A percentile compares a stretch with the other conserved stretches of the same genome.
These are phyloP conservation scores for Talaromyces sp. DNA, from an alignment of 2,329 filamentous ascomycete species.

Conservation along the genomic window DNA sequence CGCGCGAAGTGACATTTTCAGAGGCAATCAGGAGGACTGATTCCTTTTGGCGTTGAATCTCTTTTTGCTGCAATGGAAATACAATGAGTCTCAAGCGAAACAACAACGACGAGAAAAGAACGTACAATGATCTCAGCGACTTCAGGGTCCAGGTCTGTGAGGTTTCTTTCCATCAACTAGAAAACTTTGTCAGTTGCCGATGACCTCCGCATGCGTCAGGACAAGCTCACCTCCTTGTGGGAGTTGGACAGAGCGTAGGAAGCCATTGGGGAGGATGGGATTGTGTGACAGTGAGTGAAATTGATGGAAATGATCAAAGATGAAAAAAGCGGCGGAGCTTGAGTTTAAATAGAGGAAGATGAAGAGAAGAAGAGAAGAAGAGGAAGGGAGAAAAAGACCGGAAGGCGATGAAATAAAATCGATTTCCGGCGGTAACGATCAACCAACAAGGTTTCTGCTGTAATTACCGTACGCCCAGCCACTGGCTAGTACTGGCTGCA, in stretches of 20 bases:
- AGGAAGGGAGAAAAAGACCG: background rate
- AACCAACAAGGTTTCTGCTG: background rate
- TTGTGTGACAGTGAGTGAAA: background rate
- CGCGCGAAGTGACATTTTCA: slow-evolving; percentile 97
- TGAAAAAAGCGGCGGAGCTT: background rate
- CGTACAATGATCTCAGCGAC: slow-evolving; percentile 94
- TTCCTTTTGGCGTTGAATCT: slow-evolving; percentile 95
- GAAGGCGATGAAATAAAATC: slow-evolving; percentile 4
- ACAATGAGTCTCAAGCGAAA: background rate
- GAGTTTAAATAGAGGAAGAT: background rate
- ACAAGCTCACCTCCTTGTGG: slow-evolving; percentile 57
- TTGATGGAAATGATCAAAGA: background rate
- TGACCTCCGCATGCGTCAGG: background rate
- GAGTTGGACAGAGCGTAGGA: slow-evolving; percentile 61
- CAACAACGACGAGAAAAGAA: slow-evolving; percentile 11
- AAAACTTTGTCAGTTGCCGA: background rate
- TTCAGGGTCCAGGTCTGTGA: slow-evolving; percentile 87
- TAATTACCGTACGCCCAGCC: background rate
- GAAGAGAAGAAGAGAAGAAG: background rate
- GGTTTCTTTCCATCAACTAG: slow-evolving; percentile 92
- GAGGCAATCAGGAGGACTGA: slow-evolving; percentile 98
- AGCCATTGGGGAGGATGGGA: slow-evolving; percentile 26
- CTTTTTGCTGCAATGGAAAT: slow-evolving; percentile 60
- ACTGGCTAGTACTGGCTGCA: background rate
- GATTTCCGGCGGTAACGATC: background rate